Evolutionary conservation across 2,329 filamentous ascomycete species (phyloP).

Genomic region (Colletotrichum sp.): DNA sequence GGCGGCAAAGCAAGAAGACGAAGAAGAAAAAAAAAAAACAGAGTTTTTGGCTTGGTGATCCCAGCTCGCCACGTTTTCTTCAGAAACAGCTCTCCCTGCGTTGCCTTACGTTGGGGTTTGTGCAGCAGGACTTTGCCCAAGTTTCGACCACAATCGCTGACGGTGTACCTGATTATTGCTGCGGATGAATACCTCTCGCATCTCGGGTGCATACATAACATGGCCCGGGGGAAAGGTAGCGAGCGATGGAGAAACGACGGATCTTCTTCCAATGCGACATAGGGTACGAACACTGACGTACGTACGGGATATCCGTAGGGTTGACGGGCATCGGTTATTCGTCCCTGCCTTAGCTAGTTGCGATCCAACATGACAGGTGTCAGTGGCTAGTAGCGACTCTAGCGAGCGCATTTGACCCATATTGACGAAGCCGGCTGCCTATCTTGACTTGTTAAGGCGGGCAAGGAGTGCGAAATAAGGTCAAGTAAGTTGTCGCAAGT

Average conservation of each 20-base stretch:
- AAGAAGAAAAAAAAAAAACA: neutral
- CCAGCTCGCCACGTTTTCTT: conserved; percentile 18
- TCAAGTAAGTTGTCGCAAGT: neutral
- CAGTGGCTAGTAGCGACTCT: neutral
- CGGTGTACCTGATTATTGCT: neutral
- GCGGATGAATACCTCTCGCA: neutral
- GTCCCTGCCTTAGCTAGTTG: neutral
- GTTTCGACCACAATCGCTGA: neutral
- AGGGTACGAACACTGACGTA: neutral
- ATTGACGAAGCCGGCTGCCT: neutral
- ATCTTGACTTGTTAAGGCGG: neutral
- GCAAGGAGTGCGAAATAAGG: neutral
- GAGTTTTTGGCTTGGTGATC: neutral
- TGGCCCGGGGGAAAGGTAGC: neutral
- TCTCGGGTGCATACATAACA: neutral
- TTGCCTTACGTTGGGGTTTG: neutral
- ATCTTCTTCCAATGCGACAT: neutral
- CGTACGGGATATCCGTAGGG: neutral
- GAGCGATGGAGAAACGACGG: neutral
- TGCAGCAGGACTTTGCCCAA: neutral
- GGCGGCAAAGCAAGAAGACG: neutral
- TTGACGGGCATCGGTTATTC: neutral
- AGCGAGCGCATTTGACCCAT: neutral
- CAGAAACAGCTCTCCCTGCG: neutral
- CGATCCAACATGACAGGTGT: neutral